These are phyloP conservation scores for Amanita inopinata DNA, from an alignment of 768 basidiomycete species.

Conservation along the genomic window DNA sequence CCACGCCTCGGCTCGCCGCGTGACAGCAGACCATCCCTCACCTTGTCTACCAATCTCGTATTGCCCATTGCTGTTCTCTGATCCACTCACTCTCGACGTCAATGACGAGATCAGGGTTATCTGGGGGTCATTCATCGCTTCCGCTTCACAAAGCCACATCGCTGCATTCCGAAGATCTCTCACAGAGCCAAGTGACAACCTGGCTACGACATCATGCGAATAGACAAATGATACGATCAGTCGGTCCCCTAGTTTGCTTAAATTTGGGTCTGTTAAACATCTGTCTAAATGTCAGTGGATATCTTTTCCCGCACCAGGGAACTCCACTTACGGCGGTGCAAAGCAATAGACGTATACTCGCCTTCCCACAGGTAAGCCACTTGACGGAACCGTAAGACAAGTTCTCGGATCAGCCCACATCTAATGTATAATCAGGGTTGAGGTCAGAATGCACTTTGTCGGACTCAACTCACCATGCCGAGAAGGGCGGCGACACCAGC, in stretches of 20 bases:
- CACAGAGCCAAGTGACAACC: slow-evolving; percentile 69
- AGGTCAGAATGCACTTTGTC: neutral
- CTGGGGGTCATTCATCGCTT: slow-evolving; percentile 17
- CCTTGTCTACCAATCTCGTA: slow-evolving; percentile 32
- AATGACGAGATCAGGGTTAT: neutral
- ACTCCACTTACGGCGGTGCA: slow-evolving; percentile 60
- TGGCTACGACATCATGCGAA: slow-evolving; percentile 73
- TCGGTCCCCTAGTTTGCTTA: slow-evolving; percentile 49
- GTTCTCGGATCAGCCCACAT: slow-evolving; percentile 83
- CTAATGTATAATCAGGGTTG: slow-evolving; percentile 23
- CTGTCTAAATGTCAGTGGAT: slow-evolving; percentile 22
- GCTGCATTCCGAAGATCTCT: slow-evolving; percentile 68
- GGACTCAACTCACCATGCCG: slow-evolving; percentile 44
- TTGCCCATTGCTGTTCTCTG: neutral
- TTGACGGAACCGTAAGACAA: slow-evolving; percentile 57
- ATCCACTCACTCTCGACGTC: neutral
- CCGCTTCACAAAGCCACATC: slow-evolving; percentile 72
- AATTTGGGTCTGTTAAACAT: slow-evolving; percentile 49
- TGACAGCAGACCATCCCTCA: slow-evolving; percentile 44
- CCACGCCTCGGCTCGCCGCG: slow-evolving; percentile 42
- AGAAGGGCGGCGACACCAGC: slow-evolving; percentile 73
- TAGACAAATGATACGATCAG: slow-evolving; percentile 74
- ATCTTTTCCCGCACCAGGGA: neutral
- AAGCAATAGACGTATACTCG: slow-evolving; percentile 70
- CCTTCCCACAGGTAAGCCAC: slow-evolving; percentile 59